Evolutionary conservation across 2,329 filamentous ascomycete species (phyloP).

Genomic region (Mycocentrospora acerina): DNA sequence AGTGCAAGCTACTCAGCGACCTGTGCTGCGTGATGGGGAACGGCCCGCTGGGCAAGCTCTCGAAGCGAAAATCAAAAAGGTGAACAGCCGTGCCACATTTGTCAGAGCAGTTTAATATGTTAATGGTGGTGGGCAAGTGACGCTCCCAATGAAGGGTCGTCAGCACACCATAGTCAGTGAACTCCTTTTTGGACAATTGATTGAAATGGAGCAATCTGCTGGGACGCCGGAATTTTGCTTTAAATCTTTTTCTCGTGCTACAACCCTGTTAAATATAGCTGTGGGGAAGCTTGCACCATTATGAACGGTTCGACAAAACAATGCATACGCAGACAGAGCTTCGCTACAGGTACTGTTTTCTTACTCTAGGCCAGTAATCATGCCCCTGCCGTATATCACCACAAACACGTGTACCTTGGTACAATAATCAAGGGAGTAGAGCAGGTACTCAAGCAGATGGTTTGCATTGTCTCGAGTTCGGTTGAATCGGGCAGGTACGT

Average conservation of each 20-base stretch:
- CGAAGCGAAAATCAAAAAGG: slow-evolving; percentile 9
- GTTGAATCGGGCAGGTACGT: slow-evolving; percentile 25
- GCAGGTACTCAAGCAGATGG: slow-evolving; percentile 11
- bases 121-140: background rate
- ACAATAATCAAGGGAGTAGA: slow-evolving; percentile 8
- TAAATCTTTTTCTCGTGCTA: too few relatives aligned
- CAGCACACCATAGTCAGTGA: too few relatives aligned
- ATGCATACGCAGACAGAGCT: too few relatives aligned
- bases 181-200: too few relatives aligned
- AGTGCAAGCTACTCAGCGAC: slow-evolving; percentile 19
- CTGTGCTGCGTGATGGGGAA: slow-evolving; percentile 12
- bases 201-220: too few relatives aligned
- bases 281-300: too few relatives aligned
- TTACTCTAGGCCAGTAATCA: background rate
- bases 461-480: slow-evolving; percentile 16
- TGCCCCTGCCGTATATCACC: background rate
- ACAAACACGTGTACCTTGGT: slow-evolving; percentile 4
- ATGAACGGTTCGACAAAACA: too few relatives aligned
- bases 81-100: too few relatives aligned
- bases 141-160: too few relatives aligned
- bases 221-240: too few relatives aligned
- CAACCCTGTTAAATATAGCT: too few relatives aligned
- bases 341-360: too few relatives aligned
- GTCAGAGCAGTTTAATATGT: background rate
- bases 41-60: slow-evolving; percentile 4